Evolutionary conservation across 2,329 filamentous ascomycete species (phyloP), one percentile per base, ranked within the genome.

Genomic region (Cryphonectria naterciae): DNA sequence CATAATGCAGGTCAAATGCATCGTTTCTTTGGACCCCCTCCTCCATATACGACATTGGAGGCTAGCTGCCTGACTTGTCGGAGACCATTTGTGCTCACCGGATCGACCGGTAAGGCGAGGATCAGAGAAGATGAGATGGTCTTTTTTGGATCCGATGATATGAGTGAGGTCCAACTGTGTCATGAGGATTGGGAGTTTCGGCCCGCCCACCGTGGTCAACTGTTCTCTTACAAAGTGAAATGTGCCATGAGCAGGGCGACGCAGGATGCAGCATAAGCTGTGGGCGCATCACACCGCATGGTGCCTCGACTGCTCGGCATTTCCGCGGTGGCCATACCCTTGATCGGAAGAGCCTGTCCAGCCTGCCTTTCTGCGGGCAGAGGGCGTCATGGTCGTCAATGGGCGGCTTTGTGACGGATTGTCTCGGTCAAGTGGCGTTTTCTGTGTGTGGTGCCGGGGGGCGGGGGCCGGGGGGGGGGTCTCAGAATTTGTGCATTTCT

Each of bases 161-260:
- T 43, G 25, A 32, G 22, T 32, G 28, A 65, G 32, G 17, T 43
- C 43, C 41, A 32, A n/a, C 54, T 69, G 10, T 52, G 54, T 39
- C 52, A 58, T 52, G 19, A 25, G 32, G 17, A 25, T 15, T 69
- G n/a, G 68, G 62, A 65, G 39, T 65, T 25, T 35, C 62, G 68
- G 62, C 52, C 68, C 62, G 68, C 22, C 56, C 61, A 49, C 68
- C 52, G 68, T 43, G 52, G n/a, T 17, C 19, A 46, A 25, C 28
- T 19, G 32, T 35, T 28, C 35, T 28, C 2, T 32, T 39, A 28
- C 49, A 7, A 22, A 49, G 46, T n/a, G n/a, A 17, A 49, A 22
- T 22, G 7, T 56, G 54, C 25, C 65, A 49, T 35, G 28, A 4
- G 39, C 32, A 25, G 37, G 11, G 17, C 46, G n/a, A 3, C 37